phyloP scores from a whole-genome alignment of 1,139 yeast species.

The Geotrichum histeridarum region DNA sequence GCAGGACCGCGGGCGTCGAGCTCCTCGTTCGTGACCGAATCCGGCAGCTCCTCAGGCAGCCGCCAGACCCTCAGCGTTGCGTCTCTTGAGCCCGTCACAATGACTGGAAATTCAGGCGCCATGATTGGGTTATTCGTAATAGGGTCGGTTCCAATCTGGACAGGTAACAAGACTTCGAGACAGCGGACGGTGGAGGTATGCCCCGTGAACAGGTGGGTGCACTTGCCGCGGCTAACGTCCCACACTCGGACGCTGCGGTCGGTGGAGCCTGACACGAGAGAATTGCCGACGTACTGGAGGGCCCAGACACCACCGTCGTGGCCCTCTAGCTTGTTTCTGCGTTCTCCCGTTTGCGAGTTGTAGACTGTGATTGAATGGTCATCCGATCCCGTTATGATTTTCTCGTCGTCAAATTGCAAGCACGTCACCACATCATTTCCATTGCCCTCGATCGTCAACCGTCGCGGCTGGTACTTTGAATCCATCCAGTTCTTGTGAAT shows the following conservation, averaged over 20 bases:
- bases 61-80: constrained; percentile 86
- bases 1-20: constrained; percentile 12
- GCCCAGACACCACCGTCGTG: constrained; percentile 99
- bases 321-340: constrained; percentile 53
- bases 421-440: constrained; percentile 87
- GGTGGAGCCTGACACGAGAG: constrained; percentile 83
- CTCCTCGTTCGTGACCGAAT: constrained; percentile 2
- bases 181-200: constrained; percentile 92
- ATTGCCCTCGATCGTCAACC: constrained; percentile 67
- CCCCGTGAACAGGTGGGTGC: constrained; percentile 83
- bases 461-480: constrained; percentile 62
- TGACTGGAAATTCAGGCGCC: constrained; percentile 57
- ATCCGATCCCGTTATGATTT: constrained; percentile 89
- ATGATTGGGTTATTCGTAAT: constrained; percentile 53
- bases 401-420: constrained; percentile 85
- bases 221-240: constrained; percentile 69
- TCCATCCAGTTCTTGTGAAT: constrained; percentile 75
- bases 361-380: constrained; percentile 78
- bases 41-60: constrained; percentile 46
- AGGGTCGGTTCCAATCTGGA: constrained; percentile 29
- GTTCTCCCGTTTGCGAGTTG: constrained; percentile 66
- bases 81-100: constrained; percentile 87
- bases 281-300: constrained; percentile 68
- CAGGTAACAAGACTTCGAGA: constrained; percentile 73
- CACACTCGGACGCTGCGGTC: constrained; percentile 88